A percentile compares a stretch with the other conserved stretches of the same genome.
Conservation (phyloP, 192 early-diverging fungal species). For the Coemansia aciculifera region DNA sequence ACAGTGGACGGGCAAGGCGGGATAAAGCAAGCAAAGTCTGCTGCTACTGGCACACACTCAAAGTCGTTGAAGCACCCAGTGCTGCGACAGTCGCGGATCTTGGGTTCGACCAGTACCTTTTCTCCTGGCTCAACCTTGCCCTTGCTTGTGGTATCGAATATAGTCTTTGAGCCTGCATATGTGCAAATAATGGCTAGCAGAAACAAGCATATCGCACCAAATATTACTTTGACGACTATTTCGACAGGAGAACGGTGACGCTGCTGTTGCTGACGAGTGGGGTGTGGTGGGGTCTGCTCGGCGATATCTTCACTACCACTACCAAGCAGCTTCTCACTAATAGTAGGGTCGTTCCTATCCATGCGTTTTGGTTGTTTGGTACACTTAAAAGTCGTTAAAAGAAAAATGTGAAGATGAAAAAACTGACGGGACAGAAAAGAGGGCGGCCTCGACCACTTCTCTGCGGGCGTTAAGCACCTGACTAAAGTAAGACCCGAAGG, state of each 20-base stretch:
- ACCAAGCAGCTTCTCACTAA: background rate
- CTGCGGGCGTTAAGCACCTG: background rate
- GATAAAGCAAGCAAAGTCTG: slow-evolving; percentile 30
- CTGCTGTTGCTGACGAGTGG: background rate
- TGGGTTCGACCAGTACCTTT: slow-evolving; percentile 11
- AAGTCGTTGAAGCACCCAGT: slow-evolving; percentile 30
- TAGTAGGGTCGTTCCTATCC: background rate
- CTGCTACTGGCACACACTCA: slow-evolving; percentile 26
- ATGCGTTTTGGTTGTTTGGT: background rate
- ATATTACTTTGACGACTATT: slow-evolving; percentile 7
- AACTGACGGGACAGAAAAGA: background rate
- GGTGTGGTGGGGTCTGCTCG: background rate
- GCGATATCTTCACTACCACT: background rate
- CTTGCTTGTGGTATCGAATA: background rate
- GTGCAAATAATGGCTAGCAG: slow-evolving; percentile 9
- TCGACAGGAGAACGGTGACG: slow-evolving; percentile 1
- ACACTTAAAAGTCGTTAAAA: background rate
- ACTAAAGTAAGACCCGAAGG: background rate
- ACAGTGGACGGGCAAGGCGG: slow-evolving; percentile 31
- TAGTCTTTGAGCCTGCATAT: slow-evolving; percentile 15
- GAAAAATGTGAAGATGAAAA: background rate
- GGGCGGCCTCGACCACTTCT: background rate
- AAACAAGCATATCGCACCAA: slow-evolving; percentile 3
- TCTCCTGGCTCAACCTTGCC: background rate
- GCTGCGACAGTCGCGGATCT: slow-evolving; percentile 37